phyloP scores from a whole-genome alignment of 139 green algal species.

The Edaphochlamys debaryana region DNA sequence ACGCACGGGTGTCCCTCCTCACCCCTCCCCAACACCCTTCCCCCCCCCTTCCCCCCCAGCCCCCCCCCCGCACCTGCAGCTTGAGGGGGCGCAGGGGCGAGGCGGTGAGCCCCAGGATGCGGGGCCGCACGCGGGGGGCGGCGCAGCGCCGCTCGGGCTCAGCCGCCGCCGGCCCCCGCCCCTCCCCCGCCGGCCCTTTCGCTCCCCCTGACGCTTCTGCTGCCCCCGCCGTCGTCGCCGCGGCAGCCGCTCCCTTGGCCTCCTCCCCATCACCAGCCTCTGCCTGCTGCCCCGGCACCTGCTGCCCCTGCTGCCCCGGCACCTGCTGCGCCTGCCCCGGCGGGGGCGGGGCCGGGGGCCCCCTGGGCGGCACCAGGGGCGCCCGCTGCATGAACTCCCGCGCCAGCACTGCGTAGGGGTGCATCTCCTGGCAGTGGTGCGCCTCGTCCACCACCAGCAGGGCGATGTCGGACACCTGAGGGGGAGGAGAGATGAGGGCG shows the following conservation, averaged over 20 bases:
- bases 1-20: too few species aligned
- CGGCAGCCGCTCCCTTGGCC: too few species aligned
- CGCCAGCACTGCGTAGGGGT: conserved; percentile 44
- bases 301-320: background rate
- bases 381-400: conserved; percentile 19
- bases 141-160: background rate
- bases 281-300: background rate
- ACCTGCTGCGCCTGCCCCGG: background rate
- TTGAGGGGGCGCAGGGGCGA: conserved; percentile 4
- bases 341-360: too few species aligned
- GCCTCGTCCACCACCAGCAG: conserved; percentile 42
- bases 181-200: background rate
- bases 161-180: background rate
- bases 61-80: conserved; percentile 21
- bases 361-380: background rate
- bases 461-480: conserved; percentile 29
- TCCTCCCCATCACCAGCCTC: background rate
- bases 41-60: too few species aligned
- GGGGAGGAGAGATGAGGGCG: background rate
- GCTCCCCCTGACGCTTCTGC: too few species aligned
- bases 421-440: conserved; percentile 35
- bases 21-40: background rate
- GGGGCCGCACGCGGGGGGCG: conserved; percentile 1
- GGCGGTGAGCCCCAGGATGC: conserved; percentile 39
- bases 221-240: too few species aligned